Percentiles rank a stretch among this genome's conserved stretches.
Conservation (phyloP, 192 early-diverging fungal genomes). For the Phlyctochytrium planicorne region DNA sequence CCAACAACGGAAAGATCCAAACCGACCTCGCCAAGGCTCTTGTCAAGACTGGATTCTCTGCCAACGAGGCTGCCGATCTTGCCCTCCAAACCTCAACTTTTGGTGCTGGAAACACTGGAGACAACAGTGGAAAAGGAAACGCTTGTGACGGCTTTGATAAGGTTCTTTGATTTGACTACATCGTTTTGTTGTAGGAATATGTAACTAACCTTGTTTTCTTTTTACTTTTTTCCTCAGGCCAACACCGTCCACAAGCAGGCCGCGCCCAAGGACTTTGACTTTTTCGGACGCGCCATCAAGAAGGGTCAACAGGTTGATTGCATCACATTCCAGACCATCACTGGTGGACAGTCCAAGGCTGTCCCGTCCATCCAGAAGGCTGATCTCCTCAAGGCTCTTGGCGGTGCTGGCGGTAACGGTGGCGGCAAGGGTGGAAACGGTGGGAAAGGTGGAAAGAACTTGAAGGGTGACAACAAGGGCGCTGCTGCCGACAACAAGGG, state of each 20-base stretch:
- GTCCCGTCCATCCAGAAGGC: slow-evolving; percentile 6
- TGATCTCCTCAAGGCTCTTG: slow-evolving; percentile 15
- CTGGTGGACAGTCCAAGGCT: slow-evolving; percentile 13
- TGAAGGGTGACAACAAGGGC: too few relatives aligned
- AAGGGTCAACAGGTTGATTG: slow-evolving; percentile 15
- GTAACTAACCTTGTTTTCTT: too few relatives aligned
- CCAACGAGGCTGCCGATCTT: slow-evolving; percentile 16
- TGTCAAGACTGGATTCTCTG: slow-evolving; percentile 12
- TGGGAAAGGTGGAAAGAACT: too few relatives aligned
- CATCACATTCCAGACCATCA: slow-evolving; percentile 4
- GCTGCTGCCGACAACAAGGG: not conserved
- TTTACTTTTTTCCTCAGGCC: too few relatives aligned
- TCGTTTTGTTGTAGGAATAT: too few relatives aligned
- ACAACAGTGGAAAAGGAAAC: slow-evolving; percentile 5
- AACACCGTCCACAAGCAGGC: slow-evolving; percentile 18
- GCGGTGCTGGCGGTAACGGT: not conserved
- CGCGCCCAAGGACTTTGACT: slow-evolving; percentile 1
- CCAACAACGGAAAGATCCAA: slow-evolving; percentile 10
- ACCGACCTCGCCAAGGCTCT: slow-evolving; percentile 12
- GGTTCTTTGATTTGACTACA: too few relatives aligned
- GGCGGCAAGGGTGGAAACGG: not conserved
- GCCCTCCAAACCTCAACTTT: slow-evolving; percentile 20
- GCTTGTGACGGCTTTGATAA: slow-evolving; percentile 9
- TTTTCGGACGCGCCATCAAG: slow-evolving; percentile 17
- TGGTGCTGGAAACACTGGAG: not conserved